These are phyloP conservation scores for Aschersonia sp. DNA, from an alignment of 2,329 filamentous ascomycete genomes.

Conservation along the genomic window DNA sequence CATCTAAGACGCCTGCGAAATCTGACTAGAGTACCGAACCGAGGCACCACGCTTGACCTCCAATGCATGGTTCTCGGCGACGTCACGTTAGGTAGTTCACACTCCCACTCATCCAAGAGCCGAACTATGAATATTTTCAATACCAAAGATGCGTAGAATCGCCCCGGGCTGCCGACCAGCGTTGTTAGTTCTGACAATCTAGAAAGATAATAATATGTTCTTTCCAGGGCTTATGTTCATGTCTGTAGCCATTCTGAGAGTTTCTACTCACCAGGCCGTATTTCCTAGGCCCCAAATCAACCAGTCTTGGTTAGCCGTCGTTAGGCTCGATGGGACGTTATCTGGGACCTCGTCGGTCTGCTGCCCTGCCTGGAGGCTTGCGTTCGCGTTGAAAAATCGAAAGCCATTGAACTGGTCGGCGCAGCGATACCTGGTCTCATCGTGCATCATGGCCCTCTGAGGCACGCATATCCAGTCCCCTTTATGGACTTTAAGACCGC, in stretches of 20 bases:
- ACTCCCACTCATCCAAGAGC: neutral
- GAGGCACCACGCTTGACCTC: neutral
- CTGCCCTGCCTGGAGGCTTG: neutral
- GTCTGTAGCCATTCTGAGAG: no score
- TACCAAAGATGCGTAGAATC: neutral
- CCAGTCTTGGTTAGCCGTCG: neutral
- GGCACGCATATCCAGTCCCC: neutral
- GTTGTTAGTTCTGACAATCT: no score
- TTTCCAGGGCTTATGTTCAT: no score
- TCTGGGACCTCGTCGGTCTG: neutral
- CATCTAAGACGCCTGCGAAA: neutral
- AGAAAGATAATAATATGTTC: no score
- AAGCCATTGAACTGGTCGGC: neutral
- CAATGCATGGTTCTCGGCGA: neutral
- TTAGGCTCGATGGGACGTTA: neutral
- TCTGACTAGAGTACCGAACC: neutral
- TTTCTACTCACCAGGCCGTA: neutral
- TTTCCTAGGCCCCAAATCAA: neutral
- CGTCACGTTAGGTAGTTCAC: neutral
- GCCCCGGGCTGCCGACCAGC: neutral
- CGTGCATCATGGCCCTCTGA: neutral
- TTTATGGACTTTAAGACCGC: neutral
- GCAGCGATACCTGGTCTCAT: neutral
- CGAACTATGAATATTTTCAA: neutral
- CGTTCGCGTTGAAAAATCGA: neutral